Evolutionary conservation across 2,329 filamentous ascomycete genomes (phyloP), one percentile per base, ranked within the genome.

Genomic region (Epichloe gansuensis): DNA sequence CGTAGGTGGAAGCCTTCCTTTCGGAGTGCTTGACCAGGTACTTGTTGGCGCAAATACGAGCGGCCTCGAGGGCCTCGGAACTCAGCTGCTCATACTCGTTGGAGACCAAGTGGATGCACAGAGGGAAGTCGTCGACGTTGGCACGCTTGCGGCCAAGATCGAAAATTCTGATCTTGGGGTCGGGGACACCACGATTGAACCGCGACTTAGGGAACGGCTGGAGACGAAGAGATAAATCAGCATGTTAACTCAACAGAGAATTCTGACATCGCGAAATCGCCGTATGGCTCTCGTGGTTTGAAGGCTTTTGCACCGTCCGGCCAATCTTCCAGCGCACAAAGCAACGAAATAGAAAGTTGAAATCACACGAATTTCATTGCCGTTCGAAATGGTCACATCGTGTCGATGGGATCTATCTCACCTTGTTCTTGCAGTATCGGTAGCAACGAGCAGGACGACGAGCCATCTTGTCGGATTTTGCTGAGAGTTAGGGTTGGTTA

Each of bases 401-500:
- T 50, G 54, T 51, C 52, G 54, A 31, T 50, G 54, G 46, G 51
- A 50, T 50, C 50, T 44, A 48, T 75, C 86, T 77, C 73, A 95
- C 90, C 90, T 96, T 96, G 86, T 97, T 98, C 89, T 98, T 98
- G 91, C 93, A 98, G 88, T 98, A 98, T 73, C 93, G 86, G 85
- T 95, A 98, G 82, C 93, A 98, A 82, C 93, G 88, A 72, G 93
- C 93, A 72, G 93, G 93, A 87, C 93, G 90, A 78, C 93, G 90
- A 72, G 93, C 93, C 93, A 98, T 98, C 81, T 85, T 91, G 85
- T 85, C 82, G 76, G 80, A 78, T 76, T 81, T 65, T 66, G 60
- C 66, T 68, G 63, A 57, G 58, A 23, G 58, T 58, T 57, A 53
- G 42, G 56, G 50, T 60, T 60, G 60, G 60, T 70, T 67, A 60